phyloP scores from a whole-genome alignment of 306 rosid genomes.

The Acmispon strigosus region DNA sequence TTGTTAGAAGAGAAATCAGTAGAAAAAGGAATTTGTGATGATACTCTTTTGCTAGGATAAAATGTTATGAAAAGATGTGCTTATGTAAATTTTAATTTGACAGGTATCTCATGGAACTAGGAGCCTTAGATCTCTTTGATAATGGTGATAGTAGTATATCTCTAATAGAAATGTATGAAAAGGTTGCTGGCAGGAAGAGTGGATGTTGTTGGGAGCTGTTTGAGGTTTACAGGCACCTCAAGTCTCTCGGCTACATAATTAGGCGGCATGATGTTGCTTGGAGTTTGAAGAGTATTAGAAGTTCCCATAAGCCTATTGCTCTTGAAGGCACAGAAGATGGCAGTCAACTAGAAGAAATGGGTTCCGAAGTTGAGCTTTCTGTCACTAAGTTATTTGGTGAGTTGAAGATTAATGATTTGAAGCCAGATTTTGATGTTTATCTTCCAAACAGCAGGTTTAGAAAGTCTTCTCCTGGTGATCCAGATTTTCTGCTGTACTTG shows the following conservation, averaged over 20 bases:
- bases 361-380: constrained; percentile 20
- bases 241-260: constrained; percentile 72
- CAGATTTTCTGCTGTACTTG: constrained; percentile 57
- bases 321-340: constrained; percentile 25
- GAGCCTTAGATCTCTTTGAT: constrained; percentile 49
- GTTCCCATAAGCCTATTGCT: constrained; percentile 7
- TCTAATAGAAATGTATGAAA: constrained; percentile 49
- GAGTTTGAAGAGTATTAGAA: constrained; percentile 48
- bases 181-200: constrained; percentile 29
- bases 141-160: constrained; percentile 32
- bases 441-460: constrained; percentile 78
- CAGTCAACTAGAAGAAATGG: constrained; percentile 20
- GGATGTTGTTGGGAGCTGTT: constrained; percentile 68
- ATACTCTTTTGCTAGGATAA: background rate
- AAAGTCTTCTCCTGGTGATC: constrained; percentile 72
- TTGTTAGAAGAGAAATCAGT: background rate
- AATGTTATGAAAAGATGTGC: constrained; percentile 8
- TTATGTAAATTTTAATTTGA: constrained; percentile 5
- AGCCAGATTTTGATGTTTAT: constrained; percentile 63
- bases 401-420: constrained; percentile 41
- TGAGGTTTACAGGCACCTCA: constrained; percentile 79
- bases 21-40: background rate
- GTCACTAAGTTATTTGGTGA: constrained; percentile 34
- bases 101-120: constrained; percentile 78
- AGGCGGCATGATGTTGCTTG: constrained; percentile 54